phyloP scores from a whole-genome alignment of 1,284 basidiomycete species.

The Phylloboletellus chloephorus region DNA sequence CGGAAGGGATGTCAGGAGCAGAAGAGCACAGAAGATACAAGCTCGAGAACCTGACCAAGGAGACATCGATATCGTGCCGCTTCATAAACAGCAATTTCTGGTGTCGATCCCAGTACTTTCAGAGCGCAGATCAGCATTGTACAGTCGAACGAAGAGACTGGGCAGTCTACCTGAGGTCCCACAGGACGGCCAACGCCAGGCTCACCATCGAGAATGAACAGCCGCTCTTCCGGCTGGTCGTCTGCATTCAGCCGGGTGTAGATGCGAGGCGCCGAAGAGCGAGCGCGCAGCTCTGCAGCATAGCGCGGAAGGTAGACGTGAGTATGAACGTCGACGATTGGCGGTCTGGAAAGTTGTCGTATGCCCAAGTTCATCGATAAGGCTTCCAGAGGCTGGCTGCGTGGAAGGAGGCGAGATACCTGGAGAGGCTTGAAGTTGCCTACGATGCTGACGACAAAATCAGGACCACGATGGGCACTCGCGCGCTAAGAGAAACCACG shows the following conservation, averaged over 20 bases:
- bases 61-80: slow-evolving; percentile 54
- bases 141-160: neutral
- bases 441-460: slow-evolving; percentile 6
- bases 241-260: slow-evolving; percentile 44
- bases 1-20: slow-evolving; percentile 10
- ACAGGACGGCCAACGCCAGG: slow-evolving; percentile 68
- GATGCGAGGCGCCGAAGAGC: slow-evolving; percentile 62
- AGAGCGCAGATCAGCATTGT: slow-evolving; percentile 29
- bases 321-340: slow-evolving; percentile 74
- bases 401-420: slow-evolving; percentile 17
- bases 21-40: slow-evolving; percentile 3
- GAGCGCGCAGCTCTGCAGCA: slow-evolving; percentile 55
- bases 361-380: slow-evolving; percentile 30
- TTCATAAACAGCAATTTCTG: slow-evolving; percentile 67
- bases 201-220: slow-evolving; percentile 73
- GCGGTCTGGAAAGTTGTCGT: slow-evolving; percentile 27
- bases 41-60: slow-evolving; percentile 45
- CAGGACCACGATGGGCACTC: slow-evolving; percentile 12
- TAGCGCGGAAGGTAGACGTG: slow-evolving; percentile 79
- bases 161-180: slow-evolving; percentile 46
- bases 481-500: slow-evolving; percentile 1
- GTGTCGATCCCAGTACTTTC: slow-evolving; percentile 74
- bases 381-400: slow-evolving; percentile 17
- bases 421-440: slow-evolving; percentile 8
- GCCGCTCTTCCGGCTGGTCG: slow-evolving; percentile 52